Conservation (phyloP, 495 filamentous ascomycete genomes). For the Penicillium taxi region DNA sequence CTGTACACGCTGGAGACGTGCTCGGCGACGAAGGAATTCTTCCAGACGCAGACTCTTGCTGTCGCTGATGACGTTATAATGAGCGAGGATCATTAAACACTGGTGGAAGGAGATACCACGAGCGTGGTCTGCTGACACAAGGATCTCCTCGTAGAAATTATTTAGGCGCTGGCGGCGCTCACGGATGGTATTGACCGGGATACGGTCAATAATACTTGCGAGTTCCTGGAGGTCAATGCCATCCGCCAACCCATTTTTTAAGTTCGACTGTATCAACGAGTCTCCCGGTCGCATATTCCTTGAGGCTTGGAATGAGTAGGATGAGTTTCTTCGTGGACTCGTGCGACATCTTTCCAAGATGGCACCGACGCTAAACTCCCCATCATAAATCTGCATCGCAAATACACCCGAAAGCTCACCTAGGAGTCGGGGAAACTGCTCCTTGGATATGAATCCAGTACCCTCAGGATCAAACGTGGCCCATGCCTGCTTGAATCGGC, state of each 20-base stretch:
- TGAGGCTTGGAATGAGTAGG: slow-evolving; percentile 10
- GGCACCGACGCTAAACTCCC: slow-evolving; percentile 71
- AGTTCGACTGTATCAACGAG: slow-evolving; percentile 12
- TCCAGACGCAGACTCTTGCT: slow-evolving; percentile 90
- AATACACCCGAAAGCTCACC: slow-evolving; percentile 91
- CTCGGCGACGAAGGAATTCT: slow-evolving; percentile 86
- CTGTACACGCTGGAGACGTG: slow-evolving; percentile 89
- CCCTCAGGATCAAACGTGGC: slow-evolving; percentile 87
- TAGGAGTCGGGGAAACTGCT: slow-evolving; percentile 81
- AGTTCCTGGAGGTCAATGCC: slow-evolving; percentile 74
- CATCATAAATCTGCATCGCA: slow-evolving; percentile 94
- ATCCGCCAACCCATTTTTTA: slow-evolving; percentile 46
- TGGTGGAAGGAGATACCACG: slow-evolving; percentile 87
- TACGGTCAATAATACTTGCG: slow-evolving; percentile 61
- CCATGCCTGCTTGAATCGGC: slow-evolving; percentile 98
- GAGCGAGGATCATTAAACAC: slow-evolving; percentile 93
- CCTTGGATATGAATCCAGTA: slow-evolving; percentile 84
- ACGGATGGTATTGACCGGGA: slow-evolving; percentile 68
- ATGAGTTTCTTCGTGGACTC: slow-evolving; percentile 40
- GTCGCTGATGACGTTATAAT: slow-evolving; percentile 98
- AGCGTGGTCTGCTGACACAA: slow-evolving; percentile 83
- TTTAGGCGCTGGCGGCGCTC: slow-evolving; percentile 71
- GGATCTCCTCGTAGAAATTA: slow-evolving; percentile 89
- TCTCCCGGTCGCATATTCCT: slow-evolving; percentile 18
- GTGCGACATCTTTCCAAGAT: slow-evolving; percentile 76